A percentile compares a stretch with the other conserved stretches of the same genome.
Conservation (phyloP, 192 early-diverging fungal genomes). For the Lobosporangium transversale region DNA sequence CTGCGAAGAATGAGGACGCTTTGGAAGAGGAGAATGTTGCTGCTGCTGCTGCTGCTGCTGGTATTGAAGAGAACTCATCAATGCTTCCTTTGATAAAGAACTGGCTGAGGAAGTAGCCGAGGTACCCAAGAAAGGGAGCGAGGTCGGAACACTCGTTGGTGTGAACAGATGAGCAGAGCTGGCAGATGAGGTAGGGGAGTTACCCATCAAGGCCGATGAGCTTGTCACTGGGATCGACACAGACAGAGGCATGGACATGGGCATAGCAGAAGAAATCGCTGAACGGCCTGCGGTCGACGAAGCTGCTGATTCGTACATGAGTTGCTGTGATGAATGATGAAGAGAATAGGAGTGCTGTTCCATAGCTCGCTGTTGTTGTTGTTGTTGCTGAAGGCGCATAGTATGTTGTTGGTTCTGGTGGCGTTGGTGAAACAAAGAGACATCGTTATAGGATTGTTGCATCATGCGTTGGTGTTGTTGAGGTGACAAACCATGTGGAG, state of each 20-base stretch:
- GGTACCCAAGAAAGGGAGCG: constrained; percentile 13
- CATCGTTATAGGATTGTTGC: constrained; percentile 15
- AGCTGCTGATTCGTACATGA: constrained; percentile 33
- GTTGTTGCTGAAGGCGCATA: constrained; percentile 33
- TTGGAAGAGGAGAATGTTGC: constrained; percentile 2
- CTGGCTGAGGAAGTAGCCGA: too few relatives aligned
- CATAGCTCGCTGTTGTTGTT: constrained; percentile 11
- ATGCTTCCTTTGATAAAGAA: too few relatives aligned
- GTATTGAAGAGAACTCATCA: too few relatives aligned
- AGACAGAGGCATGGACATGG: constrained; percentile 30
- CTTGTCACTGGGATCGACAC: constrained; percentile 20
- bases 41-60: neutral
- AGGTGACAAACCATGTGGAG: constrained; percentile 10
- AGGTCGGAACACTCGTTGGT: neutral
- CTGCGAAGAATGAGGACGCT: constrained; percentile 8
- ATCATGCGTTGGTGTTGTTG: constrained; percentile 26
- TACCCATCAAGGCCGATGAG: constrained; percentile 7
- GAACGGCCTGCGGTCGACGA: constrained; percentile 17
- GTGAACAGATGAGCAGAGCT: constrained; percentile 11
- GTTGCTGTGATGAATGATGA: constrained; percentile 20
- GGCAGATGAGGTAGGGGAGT: neutral
- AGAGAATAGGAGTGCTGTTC: constrained; percentile 6
- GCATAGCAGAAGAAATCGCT: constrained; percentile 25
- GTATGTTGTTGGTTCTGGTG: constrained; percentile 26
- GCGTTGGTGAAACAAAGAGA: constrained; percentile 27